Base-by-base conservation (phyloP, 768 basidiomycete genomes). In the Amanita thiersii region DNA sequence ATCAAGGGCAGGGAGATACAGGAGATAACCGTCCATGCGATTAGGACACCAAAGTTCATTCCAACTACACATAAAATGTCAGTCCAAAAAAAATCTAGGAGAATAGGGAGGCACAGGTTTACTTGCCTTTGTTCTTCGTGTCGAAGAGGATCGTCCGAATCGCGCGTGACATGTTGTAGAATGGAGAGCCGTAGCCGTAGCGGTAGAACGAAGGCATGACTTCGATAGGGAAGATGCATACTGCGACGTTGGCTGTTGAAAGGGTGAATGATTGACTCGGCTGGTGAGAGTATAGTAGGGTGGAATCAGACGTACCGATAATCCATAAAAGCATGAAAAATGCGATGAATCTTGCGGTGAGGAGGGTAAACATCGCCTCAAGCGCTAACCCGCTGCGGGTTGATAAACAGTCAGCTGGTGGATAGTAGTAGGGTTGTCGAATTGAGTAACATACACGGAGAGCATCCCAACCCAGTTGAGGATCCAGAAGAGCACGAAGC, bases 401-500 rank as follows among this genome's bases (percentile, higher is more conserved):
- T 6, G 5, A 19, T 39, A 10, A 39, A 8, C 23, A 35, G 10
- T 36, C 32, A 39, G 41, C 5, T n/a, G n/a, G n/a, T n/a, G 32
- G 11, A 7, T 15, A 18, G 37, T 18, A 7, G 8, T n/a, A 20
- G 20, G 24, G 12, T 20, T 19, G 15, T 14, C 3, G 9, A 5
- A 19, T 2, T 35, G 33, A 5, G 2, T 12, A 62, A 72, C 7
- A 26, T 58, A 71, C 77, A 80, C 64, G 0, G 79, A 66, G 17
- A 69, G 54, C 81, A 84, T 84, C 19, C 68, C 74, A 39, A 69
- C 39, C 68, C 69, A 84, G 47, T 75, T 75, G 47, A 82, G 61
- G 77, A 82, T 80, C 82, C 83, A 85, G 49, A 79, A 80, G 23
- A 83, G 58, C 34, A 82, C 51, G 50, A 84, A 80, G 0, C 81